phyloP scores from a whole-genome alignment of 371 early-diverging fungal species.

The Rhizopus stolonifer region DNA sequence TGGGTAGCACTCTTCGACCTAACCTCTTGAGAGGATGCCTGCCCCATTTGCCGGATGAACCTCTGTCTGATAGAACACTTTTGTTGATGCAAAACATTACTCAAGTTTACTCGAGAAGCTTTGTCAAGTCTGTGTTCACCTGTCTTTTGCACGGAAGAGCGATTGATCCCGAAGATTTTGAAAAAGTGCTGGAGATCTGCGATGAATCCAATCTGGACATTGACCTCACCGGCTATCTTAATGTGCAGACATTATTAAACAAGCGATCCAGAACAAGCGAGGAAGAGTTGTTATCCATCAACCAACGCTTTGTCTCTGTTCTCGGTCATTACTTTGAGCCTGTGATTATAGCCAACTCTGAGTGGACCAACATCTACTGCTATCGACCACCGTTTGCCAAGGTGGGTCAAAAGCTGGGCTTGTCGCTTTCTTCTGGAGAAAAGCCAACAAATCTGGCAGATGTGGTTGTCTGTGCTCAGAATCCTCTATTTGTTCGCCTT shows the following conservation, averaged over 20 bases:
- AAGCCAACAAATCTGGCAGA: conserved; percentile 52
- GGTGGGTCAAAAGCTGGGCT: conserved; percentile 31
- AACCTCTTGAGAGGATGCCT: conserved; percentile 19
- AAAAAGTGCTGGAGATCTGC: conserved; percentile 64
- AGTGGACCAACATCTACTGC: conserved; percentile 59
- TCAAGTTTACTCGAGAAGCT: conserved; percentile 56
- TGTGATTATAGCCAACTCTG: conserved; percentile 45
- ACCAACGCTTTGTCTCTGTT: conserved; percentile 54
- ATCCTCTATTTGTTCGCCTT: conserved; percentile 63
- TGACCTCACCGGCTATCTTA: conserved; percentile 73
- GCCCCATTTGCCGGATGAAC: not conserved
- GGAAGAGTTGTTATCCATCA: conserved; percentile 50
- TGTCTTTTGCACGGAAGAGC: conserved; percentile 62
- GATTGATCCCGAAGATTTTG: conserved; percentile 59
- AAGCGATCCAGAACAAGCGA: conserved; percentile 25
- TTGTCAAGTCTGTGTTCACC: conserved; percentile 64
- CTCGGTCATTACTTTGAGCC: conserved; percentile 69
- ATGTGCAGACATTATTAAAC: conserved; percentile 59
- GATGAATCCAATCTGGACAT: conserved; percentile 66
- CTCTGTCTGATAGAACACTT: conserved; percentile 25
- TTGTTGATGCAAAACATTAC: conserved; percentile 39
- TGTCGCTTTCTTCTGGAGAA: conserved; percentile 38
- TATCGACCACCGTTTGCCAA: conserved; percentile 64
- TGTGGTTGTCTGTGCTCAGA: conserved; percentile 58
- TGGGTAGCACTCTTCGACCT: conserved; percentile 25